These are phyloP conservation scores for Kodamaea ohmeri DNA, from an alignment of 1,139 yeast species.

Conservation along the genomic window DNA sequence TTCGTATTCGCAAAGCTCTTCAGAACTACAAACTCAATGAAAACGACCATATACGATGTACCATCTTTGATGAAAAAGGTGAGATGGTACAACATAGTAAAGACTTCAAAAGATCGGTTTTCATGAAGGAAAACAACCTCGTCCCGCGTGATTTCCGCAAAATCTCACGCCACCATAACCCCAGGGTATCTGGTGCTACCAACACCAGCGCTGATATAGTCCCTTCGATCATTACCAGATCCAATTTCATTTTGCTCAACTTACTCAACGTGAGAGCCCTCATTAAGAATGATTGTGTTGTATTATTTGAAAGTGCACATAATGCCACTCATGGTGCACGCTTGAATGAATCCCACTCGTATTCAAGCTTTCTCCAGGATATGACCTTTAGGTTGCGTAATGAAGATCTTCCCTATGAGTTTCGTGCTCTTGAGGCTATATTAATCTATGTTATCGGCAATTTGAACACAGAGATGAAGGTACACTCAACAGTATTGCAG, in stretches of 20 bases:
- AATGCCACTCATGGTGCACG: conserved; percentile 24
- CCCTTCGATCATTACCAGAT: conserved; percentile 40
- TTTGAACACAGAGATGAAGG: conserved; percentile 42
- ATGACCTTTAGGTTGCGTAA: conserved; percentile 27
- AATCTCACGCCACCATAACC: conserved; percentile 27
- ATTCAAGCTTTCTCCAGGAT: conserved; percentile 34
- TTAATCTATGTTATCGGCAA: conserved; percentile 39
- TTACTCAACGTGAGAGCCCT: conserved; percentile 43
- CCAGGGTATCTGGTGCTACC: background rate
- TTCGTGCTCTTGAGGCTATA: conserved; percentile 44
- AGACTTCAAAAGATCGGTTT: conserved; percentile 35
- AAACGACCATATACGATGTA: conserved; percentile 52
- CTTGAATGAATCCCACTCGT: conserved; percentile 37
- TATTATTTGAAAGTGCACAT: conserved; percentile 34
- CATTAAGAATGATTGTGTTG: conserved; percentile 40
- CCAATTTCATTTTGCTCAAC: conserved; percentile 38
- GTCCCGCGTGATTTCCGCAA: conserved; percentile 44
- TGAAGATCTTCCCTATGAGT: conserved; percentile 39
- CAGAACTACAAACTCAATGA: conserved; percentile 19
- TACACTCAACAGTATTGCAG: conserved; percentile 39
- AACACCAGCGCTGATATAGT: conserved; percentile 39
- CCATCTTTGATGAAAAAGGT: conserved; percentile 44
- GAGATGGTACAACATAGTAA: conserved; percentile 40
- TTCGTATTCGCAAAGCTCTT: conserved; percentile 6
- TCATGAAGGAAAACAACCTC: conserved; percentile 36